Evolutionary conservation across 352 stramenopile species (phyloP), one percentile per base, ranked within the genome.

Genomic region (Pythium angustatum): DNA sequence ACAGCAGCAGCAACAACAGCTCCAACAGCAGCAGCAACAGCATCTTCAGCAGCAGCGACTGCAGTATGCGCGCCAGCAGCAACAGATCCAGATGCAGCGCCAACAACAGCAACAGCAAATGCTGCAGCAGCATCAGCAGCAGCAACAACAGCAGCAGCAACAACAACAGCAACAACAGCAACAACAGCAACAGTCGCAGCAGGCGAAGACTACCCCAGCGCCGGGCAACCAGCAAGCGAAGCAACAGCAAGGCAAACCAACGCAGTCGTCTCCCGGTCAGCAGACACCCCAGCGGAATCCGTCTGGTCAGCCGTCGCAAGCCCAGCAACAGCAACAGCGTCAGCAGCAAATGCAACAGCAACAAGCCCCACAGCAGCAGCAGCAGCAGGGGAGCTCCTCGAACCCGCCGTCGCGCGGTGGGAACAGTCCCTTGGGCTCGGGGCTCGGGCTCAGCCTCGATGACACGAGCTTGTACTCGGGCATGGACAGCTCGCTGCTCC

Each of bases 401-500:
- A 64, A 44, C 47, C 57, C 51, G n/a, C 50, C 61, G 36, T 64
- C 65, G 41, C 74, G 68, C 38, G 73, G 73, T 21, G 63, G 53
- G 19, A 77, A 89, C 50, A 81, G 72, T 28, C 74, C 80, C 17
- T 67, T 87, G 52, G 76, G 41, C 31, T 84, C 79, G 21, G 71
- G 76, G 11, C 64, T 88, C 5, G 74, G 68, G 9, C 62, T 90
- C 36, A 78, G 58, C 19, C 64, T 90, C 38, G 81, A 90, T 57
- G 79, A 90, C 36, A 45, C 56, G 17, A 81, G 71, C 19, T 51
- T 88, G 14, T 90, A 88, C 36, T 69, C 70, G 30, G 73, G 75
- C 30, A 87, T 88, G 79, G 79, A 90, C 52, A 60, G 69, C 48
- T 73, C 67, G 31, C 53, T 87, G 56, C 40, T 88, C 56, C 79